These are phyloP conservation scores for Arachnopeziza araneosa DNA, from an alignment of 2,329 filamentous ascomycete genomes.

Conservation along the genomic window DNA sequence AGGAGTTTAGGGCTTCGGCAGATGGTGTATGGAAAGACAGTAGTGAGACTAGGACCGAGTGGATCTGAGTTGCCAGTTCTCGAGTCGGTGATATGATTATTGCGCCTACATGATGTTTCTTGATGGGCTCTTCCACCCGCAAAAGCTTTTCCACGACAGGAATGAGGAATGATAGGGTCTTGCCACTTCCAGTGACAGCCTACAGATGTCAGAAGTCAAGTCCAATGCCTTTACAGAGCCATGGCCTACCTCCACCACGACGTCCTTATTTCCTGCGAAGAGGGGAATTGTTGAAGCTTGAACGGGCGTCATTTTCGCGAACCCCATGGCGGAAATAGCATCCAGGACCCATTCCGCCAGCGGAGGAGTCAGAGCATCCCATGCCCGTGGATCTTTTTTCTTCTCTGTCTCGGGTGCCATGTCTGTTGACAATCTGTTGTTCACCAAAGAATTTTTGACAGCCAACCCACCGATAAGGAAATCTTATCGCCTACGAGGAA, in stretches of 20 bases:
- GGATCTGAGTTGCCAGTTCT: conserved; percentile 87
- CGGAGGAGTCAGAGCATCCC: conserved; percentile 64
- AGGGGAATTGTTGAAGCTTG: conserved; percentile 87
- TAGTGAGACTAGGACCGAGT: conserved; percentile 70
- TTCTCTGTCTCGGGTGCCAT: conserved; percentile 22
- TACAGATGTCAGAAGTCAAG: conserved; percentile 29
- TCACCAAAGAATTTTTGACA: not conserved
- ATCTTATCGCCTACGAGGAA: not conserved
- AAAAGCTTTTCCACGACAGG: conserved; percentile 79
- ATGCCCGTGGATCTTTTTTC: conserved; percentile 49
- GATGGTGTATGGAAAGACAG: conserved; percentile 80
- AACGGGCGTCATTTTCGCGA: conserved; percentile 85
- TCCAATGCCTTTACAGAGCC: not conserved
- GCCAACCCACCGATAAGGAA: not conserved
- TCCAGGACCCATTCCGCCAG: conserved; percentile 81
- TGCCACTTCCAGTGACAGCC: conserved; percentile 87
- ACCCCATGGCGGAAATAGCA: conserved; percentile 78
- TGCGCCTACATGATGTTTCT: conserved; percentile 82
- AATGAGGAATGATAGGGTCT: conserved; percentile 81
- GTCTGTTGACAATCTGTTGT: conserved; percentile 1
- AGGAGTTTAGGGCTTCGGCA: conserved; percentile 54
- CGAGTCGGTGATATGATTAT: conserved; percentile 92
- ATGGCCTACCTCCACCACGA: conserved; percentile 68
- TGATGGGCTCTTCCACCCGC: conserved; percentile 72
- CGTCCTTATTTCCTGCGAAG: conserved; percentile 85